Percentiles rank a stretch among this genome's conserved stretches.
These are phyloP conservation scores for Phytophthora cryptogea DNA, from an alignment of 352 stramenopile genomes.

Conservation along the genomic window DNA sequence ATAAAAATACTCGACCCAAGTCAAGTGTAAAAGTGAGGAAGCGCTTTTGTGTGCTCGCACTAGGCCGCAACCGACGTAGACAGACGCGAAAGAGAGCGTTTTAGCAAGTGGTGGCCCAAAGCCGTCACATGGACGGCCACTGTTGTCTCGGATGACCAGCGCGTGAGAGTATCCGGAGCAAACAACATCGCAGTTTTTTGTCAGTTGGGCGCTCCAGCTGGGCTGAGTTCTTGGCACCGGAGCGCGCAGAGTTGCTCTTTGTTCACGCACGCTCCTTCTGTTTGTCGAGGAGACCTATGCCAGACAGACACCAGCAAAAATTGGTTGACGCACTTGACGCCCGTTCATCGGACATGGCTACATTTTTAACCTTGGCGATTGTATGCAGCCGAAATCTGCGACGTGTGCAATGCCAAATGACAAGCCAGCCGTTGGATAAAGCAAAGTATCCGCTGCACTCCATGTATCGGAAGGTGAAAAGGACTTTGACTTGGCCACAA, in stretches of 20 bases:
- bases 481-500: neutral
- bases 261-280: slow-evolving; percentile 22
- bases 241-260: slow-evolving; percentile 28
- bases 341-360: slow-evolving; percentile 18
- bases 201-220: slow-evolving; percentile 27
- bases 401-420: slow-evolving; percentile 30
- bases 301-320: no score
- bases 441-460: slow-evolving; percentile 17
- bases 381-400: slow-evolving; percentile 27
- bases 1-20: slow-evolving; percentile 35
- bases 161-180: slow-evolving; percentile 24
- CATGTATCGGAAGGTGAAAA: neutral
- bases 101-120: slow-evolving; percentile 13
- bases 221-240: slow-evolving; percentile 24
- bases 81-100: slow-evolving; percentile 38
- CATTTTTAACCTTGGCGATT: slow-evolving; percentile 20
- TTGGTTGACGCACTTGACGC: neutral
- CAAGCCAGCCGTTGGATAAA: slow-evolving; percentile 18
- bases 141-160: slow-evolving; percentile 21
- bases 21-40: slow-evolving; percentile 30
- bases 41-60: neutral
- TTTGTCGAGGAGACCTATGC: slow-evolving; percentile 19
- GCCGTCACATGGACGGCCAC: slow-evolving; percentile 4
- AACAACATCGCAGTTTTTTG: slow-evolving; percentile 26
- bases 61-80: slow-evolving; percentile 8